These are phyloP conservation scores for Suillus occidentalis DNA, from an alignment of 768 basidiomycete genomes.

Conservation along the genomic window DNA sequence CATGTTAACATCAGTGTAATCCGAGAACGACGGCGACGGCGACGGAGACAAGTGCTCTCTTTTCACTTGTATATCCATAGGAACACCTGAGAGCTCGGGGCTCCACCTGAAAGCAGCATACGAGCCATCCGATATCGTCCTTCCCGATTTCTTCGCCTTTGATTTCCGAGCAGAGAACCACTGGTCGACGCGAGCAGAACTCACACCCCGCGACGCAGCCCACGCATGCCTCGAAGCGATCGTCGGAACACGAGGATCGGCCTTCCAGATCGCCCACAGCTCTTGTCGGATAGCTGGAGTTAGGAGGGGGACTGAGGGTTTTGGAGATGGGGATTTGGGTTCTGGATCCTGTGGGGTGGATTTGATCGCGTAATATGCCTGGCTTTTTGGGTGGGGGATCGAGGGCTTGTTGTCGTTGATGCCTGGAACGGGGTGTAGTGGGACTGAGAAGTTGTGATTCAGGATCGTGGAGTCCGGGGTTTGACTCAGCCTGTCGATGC, in stretches of 20 bases:
- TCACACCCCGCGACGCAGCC: slow-evolving; percentile 24
- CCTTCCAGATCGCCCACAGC: slow-evolving; percentile 31
- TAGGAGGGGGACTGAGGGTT: not conserved
- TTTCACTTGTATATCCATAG: slow-evolving; percentile 12
- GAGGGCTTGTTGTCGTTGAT: not conserved
- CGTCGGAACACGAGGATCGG: slow-evolving; percentile 29
- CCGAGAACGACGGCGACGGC: not conserved
- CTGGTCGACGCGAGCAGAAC: slow-evolving; percentile 18
- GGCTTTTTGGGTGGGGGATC: not conserved
- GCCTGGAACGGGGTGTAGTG: not conserved
- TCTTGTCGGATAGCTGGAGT: slow-evolving; percentile 16
- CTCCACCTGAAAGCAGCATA: slow-evolving; percentile 25
- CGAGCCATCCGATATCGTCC: slow-evolving; percentile 16
- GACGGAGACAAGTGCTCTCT: slow-evolving; percentile 6
- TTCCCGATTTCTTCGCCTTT: slow-evolving; percentile 24
- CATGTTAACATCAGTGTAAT: slow-evolving; percentile 6
- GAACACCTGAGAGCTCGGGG: not conserved
- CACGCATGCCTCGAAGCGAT: slow-evolving; percentile 27
- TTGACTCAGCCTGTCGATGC: not conserved
- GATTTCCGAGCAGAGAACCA: slow-evolving; percentile 30
- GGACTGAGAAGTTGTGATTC: not conserved
- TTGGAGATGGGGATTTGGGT: not conserved
- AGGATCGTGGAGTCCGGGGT: not conserved
- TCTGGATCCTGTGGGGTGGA: not conserved
- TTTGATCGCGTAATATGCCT: slow-evolving; percentile 2